A percentile compares a stretch with the other conserved stretches of the same genome.
Evolutionary conservation across 192 early-diverging fungal species (phyloP).

Genomic region (Geosiphon pyriformis): DNA sequence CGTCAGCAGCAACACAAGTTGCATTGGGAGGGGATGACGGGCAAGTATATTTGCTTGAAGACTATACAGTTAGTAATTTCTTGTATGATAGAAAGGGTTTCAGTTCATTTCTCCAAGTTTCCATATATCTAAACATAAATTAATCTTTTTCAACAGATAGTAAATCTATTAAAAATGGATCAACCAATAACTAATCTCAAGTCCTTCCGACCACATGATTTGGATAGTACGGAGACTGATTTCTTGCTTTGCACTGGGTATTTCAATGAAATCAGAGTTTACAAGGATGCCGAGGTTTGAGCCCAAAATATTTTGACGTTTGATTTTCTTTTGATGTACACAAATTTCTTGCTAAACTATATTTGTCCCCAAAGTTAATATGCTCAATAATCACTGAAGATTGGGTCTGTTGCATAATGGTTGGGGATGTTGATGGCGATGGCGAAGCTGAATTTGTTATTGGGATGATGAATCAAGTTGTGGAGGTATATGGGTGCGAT

Average conservation of each 20-base stretch:
- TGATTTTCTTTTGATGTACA: neutral
- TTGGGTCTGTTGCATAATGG: slow-evolving; percentile 29
- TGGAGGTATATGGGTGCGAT: slow-evolving; percentile 26
- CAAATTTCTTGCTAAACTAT: too few relatives aligned
- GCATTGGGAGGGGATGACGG: slow-evolving; percentile 32
- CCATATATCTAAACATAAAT: neutral
- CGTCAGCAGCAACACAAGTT: slow-evolving; percentile 20
- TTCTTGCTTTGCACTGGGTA: slow-evolving; percentile 34
- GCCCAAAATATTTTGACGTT: neutral
- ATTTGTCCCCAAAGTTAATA: slow-evolving; percentile 27
- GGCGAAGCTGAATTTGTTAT: slow-evolving; percentile 35
- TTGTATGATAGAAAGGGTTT: too few relatives aligned
- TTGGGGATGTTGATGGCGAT: slow-evolving; percentile 34
- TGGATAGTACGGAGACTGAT: slow-evolving; percentile 26
- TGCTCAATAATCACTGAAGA: slow-evolving; percentile 26
- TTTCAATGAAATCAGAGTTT: slow-evolving; percentile 29
- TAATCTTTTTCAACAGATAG: slow-evolving; percentile 21
- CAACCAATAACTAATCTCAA: slow-evolving; percentile 23
- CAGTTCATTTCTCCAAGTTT: neutral
- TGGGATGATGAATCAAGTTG: slow-evolving; percentile 30
- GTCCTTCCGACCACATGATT: slow-evolving; percentile 23
- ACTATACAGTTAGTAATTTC: slow-evolving; percentile 30
- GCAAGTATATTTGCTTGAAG: slow-evolving; percentile 26
- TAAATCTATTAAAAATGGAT: slow-evolving; percentile 27
- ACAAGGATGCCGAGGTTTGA: slow-evolving; percentile 28